A percentile compares a stretch with the other conserved stretches of the same genome.
Evolutionary conservation across 257 asterid genomes (phyloP).

Genomic region (Phtheirospermum japonicum): DNA sequence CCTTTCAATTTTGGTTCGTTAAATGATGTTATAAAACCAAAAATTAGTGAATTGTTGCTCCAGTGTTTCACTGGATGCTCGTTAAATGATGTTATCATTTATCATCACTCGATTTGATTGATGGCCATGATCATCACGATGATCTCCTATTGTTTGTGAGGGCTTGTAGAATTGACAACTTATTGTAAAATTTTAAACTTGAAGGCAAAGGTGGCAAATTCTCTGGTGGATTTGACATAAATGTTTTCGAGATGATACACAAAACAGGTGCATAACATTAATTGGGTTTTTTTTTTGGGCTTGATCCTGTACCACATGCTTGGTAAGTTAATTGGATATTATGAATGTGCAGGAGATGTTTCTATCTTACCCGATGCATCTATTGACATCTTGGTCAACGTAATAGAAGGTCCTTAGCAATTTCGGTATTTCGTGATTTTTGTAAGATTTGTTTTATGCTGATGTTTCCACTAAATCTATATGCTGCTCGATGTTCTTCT

Average conservation of each 20-base stretch:
- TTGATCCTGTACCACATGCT: slow-evolving; percentile 19
- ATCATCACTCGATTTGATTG: slow-evolving; percentile 6
- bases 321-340: slow-evolving; percentile 17
- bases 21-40: neutral
- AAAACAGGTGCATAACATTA: slow-evolving; percentile 44
- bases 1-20: neutral
- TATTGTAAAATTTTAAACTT: slow-evolving; percentile 28
- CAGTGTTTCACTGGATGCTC: neutral
- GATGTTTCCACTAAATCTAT: slow-evolving; percentile 16
- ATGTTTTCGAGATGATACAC: slow-evolving; percentile 72
- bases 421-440: slow-evolving; percentile 19
- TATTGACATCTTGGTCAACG: slow-evolving; percentile 48
- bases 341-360: slow-evolving; percentile 60
- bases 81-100: too few relatives aligned
- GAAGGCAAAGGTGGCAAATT: slow-evolving; percentile 73
- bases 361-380: slow-evolving; percentile 69
- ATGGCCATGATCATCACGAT: neutral
- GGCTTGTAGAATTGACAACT: slow-evolving; percentile 24
- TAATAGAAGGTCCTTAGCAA: slow-evolving; percentile 64
- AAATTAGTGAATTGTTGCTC: slow-evolving; percentile 4
- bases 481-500: slow-evolving; percentile 28
- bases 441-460: slow-evolving; percentile 2
- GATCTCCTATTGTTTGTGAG: slow-evolving; percentile 17
- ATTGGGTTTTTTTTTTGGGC: neutral
- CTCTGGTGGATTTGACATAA: slow-evolving; percentile 97